Conservation (phyloP, 2,329 filamentous ascomycete species). For the Colletotrichum eremochloae region DNA sequence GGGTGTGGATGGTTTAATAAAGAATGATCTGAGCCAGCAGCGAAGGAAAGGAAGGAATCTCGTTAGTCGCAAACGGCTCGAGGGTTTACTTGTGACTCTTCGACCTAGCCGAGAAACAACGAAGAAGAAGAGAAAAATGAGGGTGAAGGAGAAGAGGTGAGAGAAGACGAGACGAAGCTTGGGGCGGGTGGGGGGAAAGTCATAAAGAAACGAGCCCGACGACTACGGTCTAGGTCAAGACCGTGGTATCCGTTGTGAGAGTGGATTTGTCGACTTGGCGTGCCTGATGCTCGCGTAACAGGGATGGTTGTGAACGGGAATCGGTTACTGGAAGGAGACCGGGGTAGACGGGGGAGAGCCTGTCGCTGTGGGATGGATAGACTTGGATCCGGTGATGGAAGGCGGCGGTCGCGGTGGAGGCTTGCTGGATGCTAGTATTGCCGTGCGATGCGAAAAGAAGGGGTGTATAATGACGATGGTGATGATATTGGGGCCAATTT, state of each 20-base stretch:
- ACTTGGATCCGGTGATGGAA: slow-evolving; percentile 32
- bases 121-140: slow-evolving; percentile 51
- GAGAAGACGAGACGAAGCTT: slow-evolving; percentile 42
- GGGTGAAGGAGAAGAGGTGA: slow-evolving; percentile 46
- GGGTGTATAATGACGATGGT: slow-evolving; percentile 22
- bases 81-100: slow-evolving; percentile 55
- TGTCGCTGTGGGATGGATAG: slow-evolving; percentile 35
- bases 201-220: slow-evolving; percentile 53
- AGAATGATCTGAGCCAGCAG: slow-evolving; percentile 73
- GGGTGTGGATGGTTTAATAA: slow-evolving; percentile 46
- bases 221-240: slow-evolving; percentile 13
- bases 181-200: slow-evolving; percentile 52
- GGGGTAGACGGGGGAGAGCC: slow-evolving; percentile 21
- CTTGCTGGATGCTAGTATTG: slow-evolving; percentile 23
- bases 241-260: slow-evolving; percentile 11
- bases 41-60: slow-evolving; percentile 56
- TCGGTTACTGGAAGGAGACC: slow-evolving; percentile 29
- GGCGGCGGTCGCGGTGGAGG: slow-evolving; percentile 16
- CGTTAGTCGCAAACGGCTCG: slow-evolving; percentile 52
- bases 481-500: slow-evolving; percentile 29
- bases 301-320: slow-evolving; percentile 33
- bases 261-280: slow-evolving; percentile 38
- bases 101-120: slow-evolving; percentile 58
- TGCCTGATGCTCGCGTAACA: slow-evolving; percentile 37
- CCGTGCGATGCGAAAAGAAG: slow-evolving; percentile 27